Conservation (phyloP, 106 monocot genomes). For the Posidonia australis region DNA sequence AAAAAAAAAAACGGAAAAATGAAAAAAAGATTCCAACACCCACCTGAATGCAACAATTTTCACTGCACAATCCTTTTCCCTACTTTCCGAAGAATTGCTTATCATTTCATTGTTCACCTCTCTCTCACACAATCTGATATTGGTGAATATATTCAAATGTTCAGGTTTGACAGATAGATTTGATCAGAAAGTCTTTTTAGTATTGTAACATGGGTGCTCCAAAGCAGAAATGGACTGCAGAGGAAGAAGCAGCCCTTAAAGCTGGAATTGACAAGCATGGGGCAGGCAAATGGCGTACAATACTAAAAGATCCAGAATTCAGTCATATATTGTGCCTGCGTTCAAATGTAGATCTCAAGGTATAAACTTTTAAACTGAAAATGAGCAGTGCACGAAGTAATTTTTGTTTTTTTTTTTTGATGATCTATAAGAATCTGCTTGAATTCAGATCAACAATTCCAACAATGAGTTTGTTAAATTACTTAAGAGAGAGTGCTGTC, state of each 20-base stretch:
- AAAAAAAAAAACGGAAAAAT: too few species aligned
- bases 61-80: too few species aligned
- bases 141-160: too few species aligned
- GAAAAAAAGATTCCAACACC: too few species aligned
- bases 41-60: too few species aligned
- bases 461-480: too few species aligned
- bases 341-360: conserved; percentile 86
- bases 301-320: conserved; percentile 68
- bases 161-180: too few species aligned
- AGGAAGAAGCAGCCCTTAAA: conserved; percentile 62
- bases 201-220: conserved; percentile 43
- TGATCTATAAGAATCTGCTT: neutral
- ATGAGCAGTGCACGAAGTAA: neutral
- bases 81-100: too few species aligned
- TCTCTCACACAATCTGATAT: too few species aligned
- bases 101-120: too few species aligned
- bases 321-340: conserved; percentile 40
- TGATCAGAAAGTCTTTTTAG: neutral
- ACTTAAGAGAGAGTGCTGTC: too few species aligned
- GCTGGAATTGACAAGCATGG: conserved; percentile 71
- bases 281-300: conserved; percentile 74
- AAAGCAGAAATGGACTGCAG: conserved; percentile 64
- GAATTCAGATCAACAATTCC: neutral
- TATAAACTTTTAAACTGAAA: conserved; percentile 6
- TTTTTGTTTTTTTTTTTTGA: neutral